Base-by-base conservation (phyloP, 73 alveolate genomes). In the Symbiodinium pilosum region DNA sequence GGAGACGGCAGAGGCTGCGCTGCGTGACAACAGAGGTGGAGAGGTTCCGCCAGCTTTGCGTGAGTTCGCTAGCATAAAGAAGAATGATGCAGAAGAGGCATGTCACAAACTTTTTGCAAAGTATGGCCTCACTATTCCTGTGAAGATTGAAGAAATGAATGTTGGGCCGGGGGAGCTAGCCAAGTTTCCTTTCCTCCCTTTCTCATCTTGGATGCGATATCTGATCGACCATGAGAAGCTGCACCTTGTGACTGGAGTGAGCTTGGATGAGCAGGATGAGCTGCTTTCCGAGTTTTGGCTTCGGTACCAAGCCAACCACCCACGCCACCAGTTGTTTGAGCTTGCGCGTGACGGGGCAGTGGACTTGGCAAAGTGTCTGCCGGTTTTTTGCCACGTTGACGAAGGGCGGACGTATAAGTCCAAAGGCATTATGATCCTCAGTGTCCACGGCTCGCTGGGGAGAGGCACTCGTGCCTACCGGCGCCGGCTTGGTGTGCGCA, bases 221-320 rank as follows among this genome's bases (percentile, higher is more conserved):
- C 73, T 86, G 36, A 38, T 86, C 40, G 93, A 86, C 24, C 1
- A 26, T 4, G 83, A 39, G 0, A 59, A 43, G 26, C 54, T 86
- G 18, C 24, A 30, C 41, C 93, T 51, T 3, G 2, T 86, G 84
- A 36, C 52, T 18, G 93, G 93, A 38, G 83, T 42, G 1, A 21
- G 39, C 11, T 21, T 4, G 9, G 28, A 44, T 9, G 83, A 64
- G 0, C 47, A 51, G 93, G 59, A 28, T 28, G 39, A 47, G 0
- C 14, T n/a, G 51, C 93, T 86, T 0, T 52, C 4, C 28, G 93
- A 86, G 83, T 86, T 86, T 9, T 86, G 93, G 93, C n/a, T 1
- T 1, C 34, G 93, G 28, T 86, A 51, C 83, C 28, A 36, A 12
- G 59, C 36, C 7, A 20, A 51, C 0, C 8, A 86, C 41, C 93